These are phyloP conservation scores for Ambrosiella cleistominuta DNA, from an alignment of 2,329 filamentous ascomycete species.

Conservation along the genomic window DNA sequence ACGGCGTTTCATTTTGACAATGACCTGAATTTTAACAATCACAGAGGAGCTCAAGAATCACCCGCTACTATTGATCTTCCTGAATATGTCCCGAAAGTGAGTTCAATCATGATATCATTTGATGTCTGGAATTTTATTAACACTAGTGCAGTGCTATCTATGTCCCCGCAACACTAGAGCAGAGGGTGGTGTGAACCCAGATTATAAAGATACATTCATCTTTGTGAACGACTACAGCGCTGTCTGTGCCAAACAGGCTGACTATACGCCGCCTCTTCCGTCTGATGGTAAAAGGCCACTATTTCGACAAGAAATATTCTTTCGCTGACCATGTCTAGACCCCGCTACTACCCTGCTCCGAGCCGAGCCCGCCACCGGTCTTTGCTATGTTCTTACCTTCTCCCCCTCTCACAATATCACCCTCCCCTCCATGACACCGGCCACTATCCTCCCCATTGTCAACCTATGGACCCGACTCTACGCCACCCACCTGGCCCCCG, in stretches of 20 bases:
- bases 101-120: constrained; percentile 12
- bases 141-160: constrained; percentile 58
- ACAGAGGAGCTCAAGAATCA: constrained; percentile 60
- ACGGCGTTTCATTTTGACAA: background rate
- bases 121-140: constrained; percentile 9
- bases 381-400: constrained; percentile 95
- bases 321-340: constrained; percentile 27
- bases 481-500: constrained; percentile 56
- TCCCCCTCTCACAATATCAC: constrained; percentile 80
- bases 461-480: constrained; percentile 89
- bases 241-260: constrained; percentile 79
- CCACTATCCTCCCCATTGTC: constrained; percentile 66
- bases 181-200: constrained; percentile 68
- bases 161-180: constrained; percentile 85
- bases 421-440: constrained; percentile 67
- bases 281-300: constrained; percentile 21
- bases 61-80: constrained; percentile 53
- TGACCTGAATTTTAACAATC: background rate
- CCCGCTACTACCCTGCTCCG: constrained; percentile 60
- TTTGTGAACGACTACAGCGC: constrained; percentile 98
- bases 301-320: constrained; percentile 18
- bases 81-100: constrained; percentile 58
- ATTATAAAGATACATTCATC: constrained; percentile 73
- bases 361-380: constrained; percentile 75
- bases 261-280: constrained; percentile 38